Evolutionary conservation across 495 filamentous ascomycete species (phyloP), one percentile per base, ranked within the genome.

Genomic region (Clohesyomyces aquaticus): DNA sequence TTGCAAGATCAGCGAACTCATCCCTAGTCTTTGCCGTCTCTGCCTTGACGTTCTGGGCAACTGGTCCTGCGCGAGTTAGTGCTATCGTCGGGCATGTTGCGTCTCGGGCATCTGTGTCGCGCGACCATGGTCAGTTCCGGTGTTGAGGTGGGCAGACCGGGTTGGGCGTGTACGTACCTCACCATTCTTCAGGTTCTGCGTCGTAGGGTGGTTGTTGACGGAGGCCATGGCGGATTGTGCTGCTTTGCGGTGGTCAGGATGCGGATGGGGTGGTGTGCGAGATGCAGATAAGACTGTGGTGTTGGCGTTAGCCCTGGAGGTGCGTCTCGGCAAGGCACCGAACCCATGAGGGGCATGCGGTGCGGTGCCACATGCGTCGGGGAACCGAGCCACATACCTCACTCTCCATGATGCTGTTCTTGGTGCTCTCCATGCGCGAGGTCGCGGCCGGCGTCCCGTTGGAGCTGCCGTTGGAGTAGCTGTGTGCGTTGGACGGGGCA

Each of bases 1-100:
- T 83, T 68, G 88, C 87, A 55, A 96, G 80, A 70, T 90, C 89
- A 72, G 81, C 83, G 67, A 96, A 82, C 78, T 96, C 91, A 65
- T 79, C 76, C 53, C 79, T 74, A 52, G 91, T 91, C 78, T 88
- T 89, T 63, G 83, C 81, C 50, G 78, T 77, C 74, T 95, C 84
- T 65, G 87, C 81, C 75, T 88, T 89, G 74, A 91, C 82, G 68
- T 85, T 89, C 75, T 92, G 83, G 58, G 88, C 89, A 52, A 94
- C 78, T 29, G 91, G 88, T 58, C 88, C 91, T 91, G 69, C 45
- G 50, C 50, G 42, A 48, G 51, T 67, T 27, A 68, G 56, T 53
- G n/a, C 43, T 32, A 45, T 63, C 41, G 28, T 22, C 25, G n/a
- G 27, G 32, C 11, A 32, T 47, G 11, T 57, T 41, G 50, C 26